phyloP scores from a whole-genome alignment of 2,329 filamentous ascomycete genomes.

The Pseudogymnoascus sp. region DNA sequence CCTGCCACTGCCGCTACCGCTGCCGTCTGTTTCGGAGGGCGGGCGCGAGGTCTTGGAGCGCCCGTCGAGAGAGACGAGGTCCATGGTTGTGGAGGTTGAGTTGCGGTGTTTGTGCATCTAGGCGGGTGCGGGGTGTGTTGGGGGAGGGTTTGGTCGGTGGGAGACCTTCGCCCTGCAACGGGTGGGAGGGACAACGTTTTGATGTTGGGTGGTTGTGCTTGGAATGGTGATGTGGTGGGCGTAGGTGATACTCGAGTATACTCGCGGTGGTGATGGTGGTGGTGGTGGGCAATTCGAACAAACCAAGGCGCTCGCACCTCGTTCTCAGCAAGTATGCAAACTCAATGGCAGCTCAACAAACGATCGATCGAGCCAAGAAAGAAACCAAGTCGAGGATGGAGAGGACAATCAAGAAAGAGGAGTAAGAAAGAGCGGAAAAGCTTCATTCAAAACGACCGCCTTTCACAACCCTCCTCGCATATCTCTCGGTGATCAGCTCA shows the following conservation, averaged over 20 bases:
- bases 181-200: too few relatives aligned
- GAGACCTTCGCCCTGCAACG: too few relatives aligned
- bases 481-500: not conserved
- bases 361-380: not conserved
- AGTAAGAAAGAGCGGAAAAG: not conserved
- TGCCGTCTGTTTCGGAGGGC: not conserved
- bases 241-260: too few relatives aligned
- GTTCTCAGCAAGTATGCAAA: not conserved
- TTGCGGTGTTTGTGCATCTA: not conserved
- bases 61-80: not conserved
- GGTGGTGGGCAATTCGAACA: not conserved
- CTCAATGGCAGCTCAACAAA: not conserved
- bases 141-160: not conserved
- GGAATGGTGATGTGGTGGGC: too few relatives aligned
- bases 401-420: not conserved
- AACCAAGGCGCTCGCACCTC: not conserved
- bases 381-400: not conserved
- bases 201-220: too few relatives aligned
- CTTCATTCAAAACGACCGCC: not conserved
- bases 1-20: not conserved
- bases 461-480: not conserved
- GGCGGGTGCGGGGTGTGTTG: not conserved
- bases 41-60: not conserved
- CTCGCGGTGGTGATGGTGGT: not conserved
- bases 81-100: not conserved